Base-by-base conservation (phyloP, 139 green algal species). In the Gonium pectorale region DNA sequence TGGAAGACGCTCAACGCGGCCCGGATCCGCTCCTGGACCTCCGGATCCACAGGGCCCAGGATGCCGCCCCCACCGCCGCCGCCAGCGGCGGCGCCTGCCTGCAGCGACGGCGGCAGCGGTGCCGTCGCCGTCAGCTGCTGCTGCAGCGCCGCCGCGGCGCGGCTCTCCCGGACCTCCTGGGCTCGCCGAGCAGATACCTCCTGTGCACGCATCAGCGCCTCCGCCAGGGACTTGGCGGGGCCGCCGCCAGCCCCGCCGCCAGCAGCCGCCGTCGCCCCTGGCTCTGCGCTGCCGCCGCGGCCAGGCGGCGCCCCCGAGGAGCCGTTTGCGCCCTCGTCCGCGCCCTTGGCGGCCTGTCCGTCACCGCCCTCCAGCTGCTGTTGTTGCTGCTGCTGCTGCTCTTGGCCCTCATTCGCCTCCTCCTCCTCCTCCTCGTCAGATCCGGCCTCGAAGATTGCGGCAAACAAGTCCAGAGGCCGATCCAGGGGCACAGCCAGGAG, bases 361-460 rank as follows among this genome's bases (percentile, higher is more conserved):
- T 11, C 43, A 26, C 52, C 66, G 60, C 44, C 26, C 44, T 78
- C 54, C 43, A n/a, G n/a, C n/a, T 67, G 68, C 37, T 66, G 31
- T 0, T 52, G 62, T 29, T 85, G 31, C 62, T 51, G 24, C 29
- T 71, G 7, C 27, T 38, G n/a, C 21, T 85, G 11, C 67, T 93
- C 49, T 5, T 89, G 74, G 21, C 93, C 90, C 38, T 86, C 73
- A n/a, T 93, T 86, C 63, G 90, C 90, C 22, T 94, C 90, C 38
- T 86, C 73, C 33, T 93, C 87, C 63, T 91, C 90, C 22, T 96
- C 92, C 2, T 90, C 83, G 15, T 91, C 86, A 15, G 87, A 83
- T 0, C 85, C 88, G 19, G 89, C 92, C 71, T 98, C 95, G 84
- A 98, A 98, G 67, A 98, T 97, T 26, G 94, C 93, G 37, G 96